These are phyloP conservation scores for Tanacetum coccineum DNA, from an alignment of 129 eudicot genomes.

Conservation along the genomic window DNA sequence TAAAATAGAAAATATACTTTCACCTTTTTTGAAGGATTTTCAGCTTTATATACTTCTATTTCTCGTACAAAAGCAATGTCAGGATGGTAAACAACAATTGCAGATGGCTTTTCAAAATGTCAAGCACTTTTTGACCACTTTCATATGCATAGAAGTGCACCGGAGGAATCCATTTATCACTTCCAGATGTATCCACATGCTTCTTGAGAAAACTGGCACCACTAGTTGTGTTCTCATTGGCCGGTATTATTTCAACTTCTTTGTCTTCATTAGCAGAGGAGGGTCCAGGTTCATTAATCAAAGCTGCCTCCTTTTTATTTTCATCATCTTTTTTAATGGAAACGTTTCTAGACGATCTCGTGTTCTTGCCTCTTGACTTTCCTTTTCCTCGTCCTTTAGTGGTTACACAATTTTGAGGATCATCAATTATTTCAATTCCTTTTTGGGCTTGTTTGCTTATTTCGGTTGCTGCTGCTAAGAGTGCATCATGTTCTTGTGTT, in stretches of 20 bases:
- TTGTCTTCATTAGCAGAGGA: constrained; percentile 29
- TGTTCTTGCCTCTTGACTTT: constrained; percentile 39
- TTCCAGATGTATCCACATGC: constrained; percentile 31
- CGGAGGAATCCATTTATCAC: constrained; percentile 54
- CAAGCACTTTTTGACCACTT: constrained; percentile 68
- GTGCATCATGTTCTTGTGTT: constrained; percentile 75
- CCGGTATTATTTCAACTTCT: constrained; percentile 3
- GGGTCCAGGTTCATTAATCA: constrained; percentile 26
- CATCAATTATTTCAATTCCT: constrained; percentile 34
- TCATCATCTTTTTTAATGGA: constrained; percentile 24
- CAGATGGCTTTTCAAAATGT: constrained; percentile 75
- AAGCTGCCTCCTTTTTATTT: constrained; percentile 23
- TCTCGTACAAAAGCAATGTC: constrained; percentile 92
- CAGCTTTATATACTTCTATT: constrained; percentile 83
- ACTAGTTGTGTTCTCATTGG: not conserved
- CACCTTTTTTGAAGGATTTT: constrained; percentile 63
- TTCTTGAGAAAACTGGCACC: constrained; percentile 42
- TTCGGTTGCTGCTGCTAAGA: constrained; percentile 79
- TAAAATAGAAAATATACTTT: constrained; percentile 92
- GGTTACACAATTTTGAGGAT: constrained; percentile 27
- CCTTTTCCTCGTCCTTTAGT: constrained; percentile 39
- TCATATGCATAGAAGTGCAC: constrained; percentile 80
- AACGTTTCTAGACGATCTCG: constrained; percentile 24
- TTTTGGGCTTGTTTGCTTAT: constrained; percentile 49
- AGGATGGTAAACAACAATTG: constrained; percentile 80